Evolutionary conservation across 1,139 yeast species (phyloP), one percentile per base, ranked within the genome.

Genomic region (Magnusiomyces fungicola): DNA sequence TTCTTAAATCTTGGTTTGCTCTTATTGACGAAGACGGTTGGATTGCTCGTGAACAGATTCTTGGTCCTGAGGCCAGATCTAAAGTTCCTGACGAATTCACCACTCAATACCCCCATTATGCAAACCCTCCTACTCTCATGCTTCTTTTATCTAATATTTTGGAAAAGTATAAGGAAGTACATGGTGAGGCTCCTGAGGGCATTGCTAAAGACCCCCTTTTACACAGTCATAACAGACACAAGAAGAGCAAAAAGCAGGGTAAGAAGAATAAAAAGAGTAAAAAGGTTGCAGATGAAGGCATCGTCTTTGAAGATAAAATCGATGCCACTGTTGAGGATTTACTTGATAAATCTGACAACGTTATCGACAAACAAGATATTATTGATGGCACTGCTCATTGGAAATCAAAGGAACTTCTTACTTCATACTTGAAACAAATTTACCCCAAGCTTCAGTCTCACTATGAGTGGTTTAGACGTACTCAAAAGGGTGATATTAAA

Each of bases 81-180:
- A 80, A 87, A 59, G 98, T 92, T 2, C 98, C 98, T 0, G 70
- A 66, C n/a, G 85, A 85, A 57, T 92, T 92, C 63, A 81, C 76
- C 57, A 83, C 80, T 9, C 99, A 94, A 66, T 85, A 86, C 63
- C 95, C 96, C 3, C 79, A 83, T 53, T 83, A 87, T 60, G 97
- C 96, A 5, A 92, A 92, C 59, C 99, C 99, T 1, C 98, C 98
- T 18, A 94, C 98, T 0, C 67, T 92, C 58, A 80, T 90, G 79
- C 73, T 92, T 58, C 81, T 87, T 0, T 80, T 94, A 54, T 79
- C 86, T 14, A 80, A 79, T 54, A 68, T 92, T 52, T 68, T 88
- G 40, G 79, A 78, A 24, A 71, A 73, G 51, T 76, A 76, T 0
- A 66, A 56, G 29, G 43, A 50, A 18, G 50, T 45, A 39, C 53